Evolutionary conservation across 139 green algal species (phyloP).

Genomic region (Ostreobium quekettii): DNA sequence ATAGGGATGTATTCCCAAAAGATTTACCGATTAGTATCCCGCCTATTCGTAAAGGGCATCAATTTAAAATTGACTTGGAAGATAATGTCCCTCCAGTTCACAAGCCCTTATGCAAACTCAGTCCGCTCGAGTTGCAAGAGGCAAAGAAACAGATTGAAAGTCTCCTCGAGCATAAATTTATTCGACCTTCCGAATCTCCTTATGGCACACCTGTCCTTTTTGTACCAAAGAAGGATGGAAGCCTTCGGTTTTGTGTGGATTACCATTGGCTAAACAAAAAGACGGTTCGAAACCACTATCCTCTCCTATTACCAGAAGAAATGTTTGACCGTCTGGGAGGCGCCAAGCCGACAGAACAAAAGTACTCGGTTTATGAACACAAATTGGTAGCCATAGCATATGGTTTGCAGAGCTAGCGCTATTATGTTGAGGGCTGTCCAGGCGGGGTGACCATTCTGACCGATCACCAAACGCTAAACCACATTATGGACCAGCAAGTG

Average conservation of each 20-base stretch:
- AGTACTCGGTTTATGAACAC: slow-evolving; percentile 8
- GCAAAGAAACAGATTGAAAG: slow-evolving; percentile 18
- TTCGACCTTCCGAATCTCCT: slow-evolving; percentile 29
- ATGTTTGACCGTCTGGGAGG: slow-evolving; percentile 34
- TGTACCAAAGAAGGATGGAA: slow-evolving; percentile 45
- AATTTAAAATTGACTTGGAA: slow-evolving; percentile 14
- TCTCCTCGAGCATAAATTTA: slow-evolving; percentile 17
- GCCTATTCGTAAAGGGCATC: slow-evolving; percentile 8
- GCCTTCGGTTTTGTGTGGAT: slow-evolving; percentile 43
- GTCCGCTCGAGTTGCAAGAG: slow-evolving; percentile 5
- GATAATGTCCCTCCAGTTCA: neutral
- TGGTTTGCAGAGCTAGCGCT: neutral
- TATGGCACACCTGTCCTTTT: slow-evolving; percentile 48
- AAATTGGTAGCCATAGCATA: neutral
- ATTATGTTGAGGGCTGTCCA: slow-evolving; percentile 3
- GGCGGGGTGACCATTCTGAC: slow-evolving; percentile 1
- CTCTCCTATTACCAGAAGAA: slow-evolving; percentile 39
- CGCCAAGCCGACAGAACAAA: slow-evolving; percentile 3
- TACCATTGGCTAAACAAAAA: slow-evolving; percentile 44
- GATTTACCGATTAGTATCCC: slow-evolving; percentile 5
- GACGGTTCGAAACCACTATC: slow-evolving; percentile 40
- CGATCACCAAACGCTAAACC: slow-evolving; percentile 1
- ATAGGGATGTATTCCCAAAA: slow-evolving; percentile 9
- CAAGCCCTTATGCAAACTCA: slow-evolving; percentile 1
- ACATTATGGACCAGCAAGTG: neutral